Evolutionary conservation across 306 rosid genomes (phyloP).

Genomic region (Quercus glauca): DNA sequence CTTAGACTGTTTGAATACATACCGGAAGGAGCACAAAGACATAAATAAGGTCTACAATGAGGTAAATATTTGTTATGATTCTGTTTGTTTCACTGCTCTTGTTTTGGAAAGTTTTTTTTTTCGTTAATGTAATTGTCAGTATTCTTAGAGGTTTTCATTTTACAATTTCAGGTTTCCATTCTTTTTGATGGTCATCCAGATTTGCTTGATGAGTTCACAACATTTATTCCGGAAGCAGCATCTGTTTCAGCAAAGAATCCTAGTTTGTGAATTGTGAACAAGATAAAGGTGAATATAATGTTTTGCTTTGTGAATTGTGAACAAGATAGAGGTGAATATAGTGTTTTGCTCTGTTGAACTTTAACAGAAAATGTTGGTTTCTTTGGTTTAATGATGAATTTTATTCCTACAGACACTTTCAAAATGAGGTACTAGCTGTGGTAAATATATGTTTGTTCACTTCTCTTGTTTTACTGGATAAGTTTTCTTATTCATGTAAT

Average conservation of each 20-base stretch:
- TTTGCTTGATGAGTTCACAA: constrained; percentile 83
- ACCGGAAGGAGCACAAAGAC: constrained; percentile 92
- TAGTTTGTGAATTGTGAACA: constrained; percentile 49
- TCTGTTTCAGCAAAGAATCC: constrained; percentile 15
- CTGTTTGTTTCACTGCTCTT: background rate
- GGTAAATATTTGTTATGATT: constrained; percentile 41
- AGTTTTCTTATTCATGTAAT: background rate
- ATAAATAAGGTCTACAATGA: constrained; percentile 81
- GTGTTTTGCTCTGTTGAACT: background rate
- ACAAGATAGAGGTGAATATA: background rate
- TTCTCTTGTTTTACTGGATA: background rate
- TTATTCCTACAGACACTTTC: constrained; percentile 62
- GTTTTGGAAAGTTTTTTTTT: background rate
- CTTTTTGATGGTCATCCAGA: constrained; percentile 78
- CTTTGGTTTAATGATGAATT: constrained; percentile 13
- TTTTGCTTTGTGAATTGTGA: background rate
- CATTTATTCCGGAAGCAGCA: constrained; percentile 80
- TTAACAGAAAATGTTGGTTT: constrained; percentile 1
- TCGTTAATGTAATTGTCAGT: background rate
- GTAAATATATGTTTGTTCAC: background rate
- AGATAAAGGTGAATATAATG: constrained; percentile 72
- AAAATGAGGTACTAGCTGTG: background rate
- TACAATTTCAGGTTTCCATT: constrained; percentile 57
- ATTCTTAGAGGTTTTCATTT: background rate
- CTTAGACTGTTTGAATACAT: constrained; percentile 89